Evolutionary conservation across 2,329 filamentous ascomycete species (phyloP), one percentile per base, ranked within the genome.

Genomic region (Blumeria hordei): DNA sequence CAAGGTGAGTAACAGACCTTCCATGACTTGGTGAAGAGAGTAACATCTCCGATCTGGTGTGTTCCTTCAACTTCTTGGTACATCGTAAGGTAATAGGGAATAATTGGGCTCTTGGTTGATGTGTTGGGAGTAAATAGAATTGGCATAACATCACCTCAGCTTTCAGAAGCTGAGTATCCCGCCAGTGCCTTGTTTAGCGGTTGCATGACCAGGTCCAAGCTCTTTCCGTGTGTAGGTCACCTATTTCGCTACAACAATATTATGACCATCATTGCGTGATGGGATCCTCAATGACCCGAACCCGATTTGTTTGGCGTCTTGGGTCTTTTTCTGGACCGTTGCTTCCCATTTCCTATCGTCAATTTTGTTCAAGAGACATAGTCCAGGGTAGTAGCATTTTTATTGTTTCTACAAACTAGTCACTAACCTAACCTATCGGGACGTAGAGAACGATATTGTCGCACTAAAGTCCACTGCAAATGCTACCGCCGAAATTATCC

Each of bases 21-120:
- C 64, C 64, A 66, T 32, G 61, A 62, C 55, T 66, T 66, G 33
- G 63, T 65, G 51, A 63, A 66, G n/a, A 66, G 60, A 2, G 60
- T 60, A 39, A 60, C 55, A 53, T 61, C 58, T 6, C 62, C 64
- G 35, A 65, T 59, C 45, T 61, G 49, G 52, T 64, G 62, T 4
- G 59, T 62, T 54, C 64, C 64, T 60, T 66, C 64, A 12, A 61
- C 55, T 60, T 62, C 60, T n/a, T 57, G 62, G 16, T 59, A 55
- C 64, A 65, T 66, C n/a, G 55, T 61, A 50, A 49, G 2, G 21
- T 28, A 28, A 2, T 28, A 28, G 4, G 21, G 21, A 28, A 41
- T 12, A 8, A 18, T 9, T 45, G 47, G 44, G 16, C 11, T 52
- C 14, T 7, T 14, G 36, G 12, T 28, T 28, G 18, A 32, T 18